Conservation (phyloP, 2,329 filamentous ascomycete species). For the Myriosclerotinia scirpicola region DNA sequence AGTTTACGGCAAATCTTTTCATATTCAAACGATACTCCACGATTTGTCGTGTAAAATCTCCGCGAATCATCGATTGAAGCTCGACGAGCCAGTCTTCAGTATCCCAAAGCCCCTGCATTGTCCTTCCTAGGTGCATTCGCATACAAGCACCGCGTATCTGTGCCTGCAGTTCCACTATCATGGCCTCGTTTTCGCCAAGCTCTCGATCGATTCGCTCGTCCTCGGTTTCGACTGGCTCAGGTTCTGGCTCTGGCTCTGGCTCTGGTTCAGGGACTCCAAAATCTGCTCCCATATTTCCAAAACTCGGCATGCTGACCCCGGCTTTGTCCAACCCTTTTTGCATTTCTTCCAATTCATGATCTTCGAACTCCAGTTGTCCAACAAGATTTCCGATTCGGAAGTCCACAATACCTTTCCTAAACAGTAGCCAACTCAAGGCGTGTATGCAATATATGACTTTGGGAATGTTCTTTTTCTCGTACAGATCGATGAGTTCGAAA, state of each 20-base stretch:
- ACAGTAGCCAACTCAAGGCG: constrained; percentile 94
- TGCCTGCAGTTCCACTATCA: constrained; percentile 78
- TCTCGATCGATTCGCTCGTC: constrained; percentile 85
- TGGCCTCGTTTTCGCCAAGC: constrained; percentile 70
- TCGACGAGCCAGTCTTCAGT: constrained; percentile 75
- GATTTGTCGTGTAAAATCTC: constrained; percentile 83
- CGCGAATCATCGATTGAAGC: constrained; percentile 82
- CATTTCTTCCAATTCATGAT: constrained; percentile 94
- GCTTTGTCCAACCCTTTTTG: constrained; percentile 96
- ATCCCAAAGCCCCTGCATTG: constrained; percentile 91
- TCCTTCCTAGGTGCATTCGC: constrained; percentile 72
- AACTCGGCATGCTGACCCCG: constrained; percentile 94
- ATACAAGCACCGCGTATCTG: constrained; percentile 80
- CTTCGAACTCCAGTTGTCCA: constrained; percentile 93
- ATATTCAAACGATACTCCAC: constrained; percentile 79
- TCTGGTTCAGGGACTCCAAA: constrained; percentile 78
- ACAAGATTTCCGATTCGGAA: constrained; percentile 97
- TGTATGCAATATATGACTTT: constrained; percentile 99
- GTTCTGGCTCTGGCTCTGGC: constrained; percentile 70
- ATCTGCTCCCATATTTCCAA: constrained; percentile 94
- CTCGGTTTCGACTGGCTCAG: constrained; percentile 77
- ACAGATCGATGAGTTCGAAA: constrained; percentile 95
- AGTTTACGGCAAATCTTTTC: constrained; percentile 72
- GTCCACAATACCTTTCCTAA: constrained; percentile 88
- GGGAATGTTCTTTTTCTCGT: constrained; percentile 99